Percentiles rank a stretch among this genome's conserved stretches.
phyloP scores from a whole-genome alignment of 129 eudicot species.

The carrot (Daucus carota) region DH1_v3.0 NC_030383.2:52984501-52985000 shows the following conservation, averaged over 20 bases:
- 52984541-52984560: not conserved
- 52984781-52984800: conserved; percentile 49
- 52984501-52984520: not conserved
- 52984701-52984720: not conserved
- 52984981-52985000: not conserved
- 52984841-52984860: too few relatives aligned
- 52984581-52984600: too few relatives aligned
- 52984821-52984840: conserved; percentile 3
- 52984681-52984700: not conserved
- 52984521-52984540: not conserved
- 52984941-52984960: conserved; percentile 31
- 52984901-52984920: too few relatives aligned
- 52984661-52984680: not conserved
- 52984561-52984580: not conserved
- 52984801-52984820: not conserved
- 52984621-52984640: not conserved
- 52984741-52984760: conserved; percentile 71
- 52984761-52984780: conserved; percentile 51
- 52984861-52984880: too few relatives aligned
- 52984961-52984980: conserved; percentile 36
- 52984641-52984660: not conserved
- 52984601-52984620: not conserved
- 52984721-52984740: conserved; percentile 58
- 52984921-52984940: conserved; percentile 74
- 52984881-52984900: too few relatives aligned